phyloP scores from a whole-genome alignment of 805 yeast species.

The Jamesozyma spencerorum region DNA sequence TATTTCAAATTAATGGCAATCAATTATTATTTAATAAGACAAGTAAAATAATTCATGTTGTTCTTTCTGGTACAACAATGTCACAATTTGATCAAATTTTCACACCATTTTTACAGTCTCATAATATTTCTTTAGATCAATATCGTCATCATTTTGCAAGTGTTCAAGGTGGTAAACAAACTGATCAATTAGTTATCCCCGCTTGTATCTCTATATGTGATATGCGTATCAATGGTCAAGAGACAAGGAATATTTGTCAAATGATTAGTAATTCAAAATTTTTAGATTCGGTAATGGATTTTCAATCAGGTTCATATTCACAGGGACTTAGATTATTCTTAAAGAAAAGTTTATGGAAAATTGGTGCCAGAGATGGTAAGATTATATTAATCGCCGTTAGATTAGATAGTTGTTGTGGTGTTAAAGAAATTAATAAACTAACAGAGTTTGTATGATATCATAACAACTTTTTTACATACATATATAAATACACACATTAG shows the following conservation, averaged over 20 bases:
- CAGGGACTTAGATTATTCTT: conserved; percentile 16
- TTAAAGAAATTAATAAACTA: conserved; percentile 17
- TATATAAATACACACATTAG: not conserved
- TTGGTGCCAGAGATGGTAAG: conserved; percentile 13
- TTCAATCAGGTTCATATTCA: conserved; percentile 2
- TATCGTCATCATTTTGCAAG: conserved; percentile 8
- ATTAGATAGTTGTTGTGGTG: conserved; percentile 13
- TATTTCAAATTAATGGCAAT: conserved; percentile 33
- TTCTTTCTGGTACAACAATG: conserved; percentile 7
- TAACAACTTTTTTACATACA: not conserved
- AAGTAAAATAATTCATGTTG: conserved; percentile 15
- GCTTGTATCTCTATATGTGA: conserved; percentile 17
- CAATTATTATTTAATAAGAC: conserved; percentile 26
- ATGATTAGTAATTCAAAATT: conserved; percentile 10
- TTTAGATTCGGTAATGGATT: conserved; percentile 10
- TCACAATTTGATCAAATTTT: conserved; percentile 4
- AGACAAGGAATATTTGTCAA: conserved; percentile 13
- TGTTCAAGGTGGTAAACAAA: not conserved
- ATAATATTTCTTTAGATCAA: conserved; percentile 7
- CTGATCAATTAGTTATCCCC: conserved; percentile 11
- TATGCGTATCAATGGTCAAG: conserved; percentile 12
- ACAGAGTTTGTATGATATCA: conserved; percentile 10
- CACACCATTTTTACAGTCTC: conserved; percentile 1
- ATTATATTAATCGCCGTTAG: conserved; percentile 19
- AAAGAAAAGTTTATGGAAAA: conserved; percentile 19